Percentiles rank a stretch among this genome's conserved stretches.
phyloP scores from a whole-genome alignment of 352 stramenopile genomes.

The Pythium dissotocum region DNA sequence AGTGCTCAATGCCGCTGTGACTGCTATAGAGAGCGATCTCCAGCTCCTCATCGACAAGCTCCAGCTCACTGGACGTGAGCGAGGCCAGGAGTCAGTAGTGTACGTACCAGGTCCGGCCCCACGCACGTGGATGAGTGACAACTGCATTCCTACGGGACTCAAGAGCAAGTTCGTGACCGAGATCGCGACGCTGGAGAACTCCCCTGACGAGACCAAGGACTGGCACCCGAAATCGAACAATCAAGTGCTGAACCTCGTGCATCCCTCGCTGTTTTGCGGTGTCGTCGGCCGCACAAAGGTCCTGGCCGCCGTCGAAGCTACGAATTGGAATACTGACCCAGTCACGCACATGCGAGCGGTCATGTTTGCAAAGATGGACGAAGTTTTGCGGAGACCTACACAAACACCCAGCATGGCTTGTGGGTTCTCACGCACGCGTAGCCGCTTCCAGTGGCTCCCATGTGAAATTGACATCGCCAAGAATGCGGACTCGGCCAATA shows the following conservation, averaged over 20 bases:
- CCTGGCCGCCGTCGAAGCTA: not conserved
- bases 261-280: conserved; percentile 49
- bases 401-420: too few relatives aligned
- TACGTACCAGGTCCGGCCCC: not conserved
- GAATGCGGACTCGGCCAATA: conserved; percentile 11
- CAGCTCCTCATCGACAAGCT: not conserved
- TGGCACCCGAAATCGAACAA: conserved; percentile 55
- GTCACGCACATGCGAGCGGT: conserved; percentile 38
- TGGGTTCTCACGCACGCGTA: too few relatives aligned
- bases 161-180: not conserved
- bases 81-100: too few relatives aligned
- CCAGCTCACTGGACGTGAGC: too few relatives aligned
- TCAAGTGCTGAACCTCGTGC: conserved; percentile 59
- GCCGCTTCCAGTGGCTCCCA: conserved; percentile 37
- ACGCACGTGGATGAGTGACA: not conserved
- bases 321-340: not conserved
- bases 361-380: conserved; percentile 22
- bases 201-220: conserved; percentile 46
- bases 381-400: conserved; percentile 14
- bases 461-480: conserved; percentile 25
- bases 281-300: conserved; percentile 38
- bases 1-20: not conserved
- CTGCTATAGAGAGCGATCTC: not conserved
- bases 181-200: conserved; percentile 27
- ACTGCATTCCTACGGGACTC: not conserved